A percentile compares a stretch with the other conserved stretches of the same genome.
phyloP scores from a whole-genome alignment of 768 basidiomycete genomes.

The Rubroboletus satanas region DNA sequence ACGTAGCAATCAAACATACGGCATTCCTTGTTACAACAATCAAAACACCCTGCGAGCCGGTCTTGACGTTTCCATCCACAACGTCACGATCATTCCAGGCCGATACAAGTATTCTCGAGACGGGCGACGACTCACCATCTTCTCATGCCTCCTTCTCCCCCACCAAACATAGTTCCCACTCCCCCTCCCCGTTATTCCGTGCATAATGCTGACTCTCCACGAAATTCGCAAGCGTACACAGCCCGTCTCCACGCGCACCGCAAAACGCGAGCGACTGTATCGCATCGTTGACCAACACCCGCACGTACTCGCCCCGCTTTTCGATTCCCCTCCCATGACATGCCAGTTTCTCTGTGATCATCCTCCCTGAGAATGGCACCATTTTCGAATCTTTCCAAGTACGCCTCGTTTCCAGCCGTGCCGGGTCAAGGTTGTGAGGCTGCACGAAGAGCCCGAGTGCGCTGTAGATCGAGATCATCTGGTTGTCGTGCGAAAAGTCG shows the following conservation, averaged over 20 bases:
- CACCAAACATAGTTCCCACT: slow-evolving; percentile 56
- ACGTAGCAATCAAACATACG: background rate
- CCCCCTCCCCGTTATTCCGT: slow-evolving; percentile 60
- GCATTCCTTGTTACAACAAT: background rate
- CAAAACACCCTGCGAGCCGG: background rate
- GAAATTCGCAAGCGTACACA: slow-evolving; percentile 63
- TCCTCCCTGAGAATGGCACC: slow-evolving; percentile 68
- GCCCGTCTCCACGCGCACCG: slow-evolving; percentile 43
- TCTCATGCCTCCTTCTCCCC: background rate
- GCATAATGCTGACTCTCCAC: slow-evolving; percentile 68
- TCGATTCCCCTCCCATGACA: slow-evolving; percentile 32
- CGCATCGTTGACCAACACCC: slow-evolving; percentile 72
- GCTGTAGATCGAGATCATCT: slow-evolving; percentile 70
- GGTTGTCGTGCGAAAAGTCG: slow-evolving; percentile 84
- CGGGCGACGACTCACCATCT: background rate
- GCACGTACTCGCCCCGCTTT: slow-evolving; percentile 45
- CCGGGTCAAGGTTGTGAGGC: slow-evolving; percentile 24
- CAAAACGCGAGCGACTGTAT: slow-evolving; percentile 60
- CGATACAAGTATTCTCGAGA: background rate
- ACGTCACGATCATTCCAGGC: no score
- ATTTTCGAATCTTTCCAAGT: slow-evolving; percentile 53
- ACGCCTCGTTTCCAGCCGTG: slow-evolving; percentile 17
- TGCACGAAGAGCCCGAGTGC: slow-evolving; percentile 50
- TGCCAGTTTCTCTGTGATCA: slow-evolving; percentile 65
- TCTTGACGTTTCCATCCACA: background rate